Evolutionary conservation across 139 green algal genomes (phyloP).

Genomic region (Haematococcus lacustris): DNA sequence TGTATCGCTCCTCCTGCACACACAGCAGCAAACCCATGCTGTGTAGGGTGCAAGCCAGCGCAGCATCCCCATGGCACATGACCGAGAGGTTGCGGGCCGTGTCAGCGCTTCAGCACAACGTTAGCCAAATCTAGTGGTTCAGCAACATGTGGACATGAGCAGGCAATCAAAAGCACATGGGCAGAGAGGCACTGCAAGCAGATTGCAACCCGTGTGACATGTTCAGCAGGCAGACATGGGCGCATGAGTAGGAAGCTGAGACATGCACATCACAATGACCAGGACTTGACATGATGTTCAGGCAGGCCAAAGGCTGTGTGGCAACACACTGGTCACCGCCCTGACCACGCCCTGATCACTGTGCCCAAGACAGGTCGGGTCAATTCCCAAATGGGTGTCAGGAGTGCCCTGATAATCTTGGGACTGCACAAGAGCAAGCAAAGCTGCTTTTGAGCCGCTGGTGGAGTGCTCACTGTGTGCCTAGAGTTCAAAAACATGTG

Average conservation of each 20-base stretch:
- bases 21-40: too few relatives aligned
- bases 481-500: too few relatives aligned
- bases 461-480: too few relatives aligned
- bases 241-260: background rate
- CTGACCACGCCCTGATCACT: background rate
- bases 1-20: constrained; percentile 13
- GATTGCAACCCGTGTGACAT: background rate
- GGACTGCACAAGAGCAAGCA: too few relatives aligned
- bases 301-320: background rate
- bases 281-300: background rate
- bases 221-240: background rate
- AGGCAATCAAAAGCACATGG: background rate
- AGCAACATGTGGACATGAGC: too few relatives aligned
- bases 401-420: constrained; percentile 3
- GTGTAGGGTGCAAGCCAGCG: background rate
- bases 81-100: background rate
- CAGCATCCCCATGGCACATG: background rate
- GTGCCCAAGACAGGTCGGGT: constrained; percentile 4
- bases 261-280: too few relatives aligned
- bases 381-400: background rate
- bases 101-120: background rate
- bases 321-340: background rate
- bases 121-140: too few relatives aligned
- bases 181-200: background rate
- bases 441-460: too few relatives aligned